Evolutionary conservation across 495 filamentous ascomycete species (phyloP), one percentile per base, ranked within the genome.

Genomic region (Xylaria castorea): DNA sequence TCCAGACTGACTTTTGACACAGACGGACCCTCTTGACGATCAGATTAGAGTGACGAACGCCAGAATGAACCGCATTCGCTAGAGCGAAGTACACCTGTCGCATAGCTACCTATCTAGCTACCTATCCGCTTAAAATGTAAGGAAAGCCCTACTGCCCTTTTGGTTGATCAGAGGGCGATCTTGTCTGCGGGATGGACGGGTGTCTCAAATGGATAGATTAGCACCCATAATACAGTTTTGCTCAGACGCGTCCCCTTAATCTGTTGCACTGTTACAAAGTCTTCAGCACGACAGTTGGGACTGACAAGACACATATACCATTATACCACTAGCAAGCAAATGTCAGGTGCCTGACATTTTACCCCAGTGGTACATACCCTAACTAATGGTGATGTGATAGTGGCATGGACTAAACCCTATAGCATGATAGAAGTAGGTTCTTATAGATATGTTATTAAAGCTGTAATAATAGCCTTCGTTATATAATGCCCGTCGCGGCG

Each of bases 1-100:
- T 44, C 32, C 9, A 5, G 32, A 63, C 80, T 82, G 61, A 82
- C 67, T 8, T 55, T 25, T 32, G 4, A 18, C 69, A 55, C 65
- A 82, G 80, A 81, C 74, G 73, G 80, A 82, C n/a, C 53, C 74
- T 40, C 69, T 82, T 30, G 75, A 77, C 63, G 79, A 82, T 50
- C 51, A 71, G 36, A 71, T 75, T 67, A 73, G 67, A 64, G 72
- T 75, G 70, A 78, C 71, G 71, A 73, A 73, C 57, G 71, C 71
- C 30, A 73, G 71, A 32, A 73, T 73, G 71, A 73, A 73, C 71
- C 65, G 65, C 7, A 73, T 73, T 64, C 64, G 57, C 18, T 73
- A 73, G 40, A 38, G 25, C 3, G 22, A 27, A 27, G 36, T 5
- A 32, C 7, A 51, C 30, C 7, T 66, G 11, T 48, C 25, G 14